Evolutionary conservation across 225 moss, liverwort and hornwort species (phyloP).

Genomic region (Sphagnum contortum): DNA sequence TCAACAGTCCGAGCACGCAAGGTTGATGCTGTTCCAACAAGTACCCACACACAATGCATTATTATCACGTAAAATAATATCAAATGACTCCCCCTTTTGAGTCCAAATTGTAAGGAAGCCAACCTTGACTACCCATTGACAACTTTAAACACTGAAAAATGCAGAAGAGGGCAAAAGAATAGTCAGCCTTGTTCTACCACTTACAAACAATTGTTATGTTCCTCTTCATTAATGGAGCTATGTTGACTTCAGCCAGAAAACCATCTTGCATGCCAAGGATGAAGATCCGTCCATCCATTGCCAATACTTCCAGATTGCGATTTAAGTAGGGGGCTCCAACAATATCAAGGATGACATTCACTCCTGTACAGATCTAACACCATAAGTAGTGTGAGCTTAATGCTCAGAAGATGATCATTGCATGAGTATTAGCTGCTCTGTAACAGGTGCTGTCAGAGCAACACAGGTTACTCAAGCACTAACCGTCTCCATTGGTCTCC

Average conservation of each 20-base stretch:
- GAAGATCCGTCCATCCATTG: slow-evolving; percentile 56
- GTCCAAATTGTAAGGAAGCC: too few relatives aligned
- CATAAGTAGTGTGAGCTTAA: not conserved
- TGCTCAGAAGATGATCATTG: not conserved
- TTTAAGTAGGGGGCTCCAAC: slow-evolving; percentile 67
- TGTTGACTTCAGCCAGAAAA: slow-evolving; percentile 32
- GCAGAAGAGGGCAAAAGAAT: too few relatives aligned
- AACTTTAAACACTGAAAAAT: too few relatives aligned
- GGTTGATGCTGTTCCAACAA: too few relatives aligned
- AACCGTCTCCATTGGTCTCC: slow-evolving; percentile 13
- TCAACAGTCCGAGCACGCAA: too few relatives aligned
- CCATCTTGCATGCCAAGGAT: slow-evolving; percentile 52
- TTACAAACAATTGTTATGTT: slow-evolving; percentile 52
- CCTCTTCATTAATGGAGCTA: slow-evolving; percentile 40
- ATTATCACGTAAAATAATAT: too few relatives aligned
- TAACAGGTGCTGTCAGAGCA: too few relatives aligned
- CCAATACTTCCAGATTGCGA: slow-evolving; percentile 53
- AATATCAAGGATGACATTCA: slow-evolving; percentile 71
- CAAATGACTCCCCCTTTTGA: too few relatives aligned
- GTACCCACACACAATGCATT: too few relatives aligned
- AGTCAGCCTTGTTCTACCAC: not conserved
- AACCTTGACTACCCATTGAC: too few relatives aligned
- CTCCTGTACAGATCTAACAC: slow-evolving; percentile 18
- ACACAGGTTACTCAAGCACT: not conserved
- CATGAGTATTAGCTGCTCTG: not conserved